Base-by-base conservation (phyloP, 1,139 yeast genomes). In the Zygosaccharomyces pseudobailii region DNA sequence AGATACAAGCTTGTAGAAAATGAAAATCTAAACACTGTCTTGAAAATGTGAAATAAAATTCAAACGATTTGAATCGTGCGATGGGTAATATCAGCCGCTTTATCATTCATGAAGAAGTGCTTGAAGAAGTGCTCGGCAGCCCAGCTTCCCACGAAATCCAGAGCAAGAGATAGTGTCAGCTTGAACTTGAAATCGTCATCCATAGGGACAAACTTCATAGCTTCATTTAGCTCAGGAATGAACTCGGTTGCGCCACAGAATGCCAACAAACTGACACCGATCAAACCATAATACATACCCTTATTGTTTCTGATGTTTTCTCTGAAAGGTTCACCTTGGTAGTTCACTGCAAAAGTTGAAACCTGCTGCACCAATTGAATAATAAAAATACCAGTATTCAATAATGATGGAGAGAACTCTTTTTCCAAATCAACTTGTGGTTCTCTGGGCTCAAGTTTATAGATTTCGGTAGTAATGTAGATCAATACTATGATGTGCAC, bases 241-340 rank as follows among this genome's bases (percentile, higher is more conserved):
- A 92, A 86, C 68, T 94, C 99, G 25, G 97, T 89, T 6, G 97
- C 83, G 23, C 98, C 96, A 17, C 95, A 79, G 53, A 92, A 70
- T 1, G 97, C 95, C 60, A 92, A 76, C 36, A 78, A 88, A 32
- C 95, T 87, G 58, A 92, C 97, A 56, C 96, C 96, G 40, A 92
- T 67, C 52, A 92, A 76, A 25, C 99, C 98, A 62, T 87, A 92
- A 71, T 85, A 92, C 98, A 92, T 92, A 55, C 97, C 97, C 71
- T 84, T 87, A 72, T 92, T 92, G 68, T 84, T 95, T 49, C 76
- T 75, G 60, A 92, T 85, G 52, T 89, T 82, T 71, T 94, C 96
- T 67, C 95, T 84, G 74, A 94, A 94, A 46, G 99, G 99, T 57
- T 86, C 82, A 43, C 99, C 99, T 72, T 88, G 96, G 69, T 92